These are phyloP conservation scores for Alternaria sp. DNA, from an alignment of 2,329 filamentous ascomycete species.

Conservation along the genomic window DNA sequence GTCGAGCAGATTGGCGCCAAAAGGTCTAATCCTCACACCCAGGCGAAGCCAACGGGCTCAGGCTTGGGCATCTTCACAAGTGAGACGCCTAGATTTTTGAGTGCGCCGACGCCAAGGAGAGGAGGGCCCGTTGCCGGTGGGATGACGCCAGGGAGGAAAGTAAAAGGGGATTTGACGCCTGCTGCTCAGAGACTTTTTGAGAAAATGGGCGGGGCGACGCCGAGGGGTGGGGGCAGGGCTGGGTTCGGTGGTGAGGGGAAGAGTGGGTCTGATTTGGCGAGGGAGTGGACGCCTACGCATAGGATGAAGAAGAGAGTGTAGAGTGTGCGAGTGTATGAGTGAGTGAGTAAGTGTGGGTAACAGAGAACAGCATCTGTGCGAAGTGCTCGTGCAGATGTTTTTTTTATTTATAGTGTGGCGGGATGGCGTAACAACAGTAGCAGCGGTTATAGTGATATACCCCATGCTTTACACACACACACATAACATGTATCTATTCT, in stretches of 20 bases:
- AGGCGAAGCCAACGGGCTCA: slow-evolving; percentile 23
- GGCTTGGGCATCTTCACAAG: slow-evolving; percentile 42
- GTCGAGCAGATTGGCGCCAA: slow-evolving; percentile 52
- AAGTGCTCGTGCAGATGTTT: slow-evolving; percentile 40
- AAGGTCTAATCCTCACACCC: slow-evolving; percentile 10
- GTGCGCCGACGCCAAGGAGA: slow-evolving; percentile 71
- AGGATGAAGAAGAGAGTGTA: slow-evolving; percentile 25
- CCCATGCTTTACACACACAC: neutral
- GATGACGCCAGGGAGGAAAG: slow-evolving; percentile 51
- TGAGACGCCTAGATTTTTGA: slow-evolving; percentile 70
- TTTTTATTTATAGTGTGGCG: neutral
- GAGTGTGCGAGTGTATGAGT: neutral
- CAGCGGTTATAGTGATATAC: slow-evolving; percentile 3
- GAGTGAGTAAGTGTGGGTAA: neutral
- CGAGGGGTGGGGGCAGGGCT: slow-evolving; percentile 23
- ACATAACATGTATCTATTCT: neutral
- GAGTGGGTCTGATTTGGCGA: slow-evolving; percentile 16
- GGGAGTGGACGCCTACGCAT: slow-evolving; percentile 45
- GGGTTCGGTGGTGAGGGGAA: slow-evolving; percentile 30
- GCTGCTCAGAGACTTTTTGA: slow-evolving; percentile 67
- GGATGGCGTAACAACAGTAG: neutral
- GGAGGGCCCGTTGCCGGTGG: slow-evolving; percentile 64
- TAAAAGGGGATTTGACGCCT: slow-evolving; percentile 71
- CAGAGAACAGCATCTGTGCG: slow-evolving; percentile 18
- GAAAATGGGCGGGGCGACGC: slow-evolving; percentile 51